Base-by-base conservation (phyloP, 2,329 filamentous ascomycete genomes). In the Aspergillus tamarii region DNA sequence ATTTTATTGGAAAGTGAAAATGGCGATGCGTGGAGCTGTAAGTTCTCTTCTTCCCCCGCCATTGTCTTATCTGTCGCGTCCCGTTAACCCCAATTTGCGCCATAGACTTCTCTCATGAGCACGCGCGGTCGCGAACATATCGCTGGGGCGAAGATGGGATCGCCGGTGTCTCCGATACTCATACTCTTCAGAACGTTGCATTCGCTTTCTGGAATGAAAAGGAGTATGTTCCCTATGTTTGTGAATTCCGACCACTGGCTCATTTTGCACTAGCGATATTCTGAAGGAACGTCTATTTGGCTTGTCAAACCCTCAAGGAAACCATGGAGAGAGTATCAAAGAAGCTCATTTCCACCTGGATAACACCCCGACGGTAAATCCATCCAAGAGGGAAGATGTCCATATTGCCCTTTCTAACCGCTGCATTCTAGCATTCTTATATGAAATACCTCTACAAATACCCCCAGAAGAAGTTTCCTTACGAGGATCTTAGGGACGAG, bases 381-480 rank as follows among this genome's bases (percentile, higher is more conserved):
- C 9, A 16, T 26, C 52, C 28, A 26, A 10, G 16, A 12, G 19
- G n/a, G n/a, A 28, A 14, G 21, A 36, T 48, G 4, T 2, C 6
- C 28, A 12, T 21, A 32, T 30, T 23, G 12, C 9, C 39, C 45
- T 34, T 50, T 36, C 32, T 62, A 23, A 46, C 23, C 52, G 32
- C n/a, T 32, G 1, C 12, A 26, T 8, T 36, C 45, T 28, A 94
- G 91, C 94, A 97, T 80, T 96, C 94, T 32, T 98, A 98, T 83
- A 98, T 98, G 94, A 98, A 98, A 79, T 96, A 89, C 75, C 89
- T 98, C 70, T 98, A 98, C 87, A 98, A 98, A 80, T 96, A 97
- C 73, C 95, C 95, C 0, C 94, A 98, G 80, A 87, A 86, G 72
- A 88, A 90, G 67, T 98, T 98, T 73, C 95, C 94, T 2, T 98